A percentile compares a stretch with the other conserved stretches of the same genome.
These are phyloP conservation scores for Leucocoprinus birnbaumii DNA, from an alignment of 768 basidiomycete genomes.

Conservation along the genomic window DNA sequence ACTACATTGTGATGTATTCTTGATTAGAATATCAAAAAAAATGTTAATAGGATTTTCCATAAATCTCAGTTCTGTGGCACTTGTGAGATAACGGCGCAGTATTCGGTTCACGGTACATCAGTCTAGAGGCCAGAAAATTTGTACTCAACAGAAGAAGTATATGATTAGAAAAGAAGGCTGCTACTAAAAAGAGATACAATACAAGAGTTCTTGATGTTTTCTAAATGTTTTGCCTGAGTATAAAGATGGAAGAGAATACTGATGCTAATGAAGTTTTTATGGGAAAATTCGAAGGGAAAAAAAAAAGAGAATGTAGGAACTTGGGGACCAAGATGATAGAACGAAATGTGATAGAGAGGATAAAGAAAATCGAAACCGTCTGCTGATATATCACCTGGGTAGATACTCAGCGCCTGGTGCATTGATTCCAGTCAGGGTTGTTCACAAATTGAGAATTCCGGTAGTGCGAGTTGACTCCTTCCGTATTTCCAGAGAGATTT, in stretches of 20 bases:
- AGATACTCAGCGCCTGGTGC: slow-evolving; percentile 34
- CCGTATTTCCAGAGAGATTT: slow-evolving; percentile 15
- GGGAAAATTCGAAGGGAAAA: neutral
- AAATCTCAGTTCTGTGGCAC: no score
- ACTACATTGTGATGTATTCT: neutral
- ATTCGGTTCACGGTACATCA: neutral
- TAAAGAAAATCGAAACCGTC: neutral
- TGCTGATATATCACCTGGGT: neutral
- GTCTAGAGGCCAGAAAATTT: neutral
- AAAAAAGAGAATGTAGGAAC: neutral
- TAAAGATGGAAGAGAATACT: neutral
- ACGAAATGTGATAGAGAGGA: neutral
- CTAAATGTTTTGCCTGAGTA: slow-evolving; percentile 1
- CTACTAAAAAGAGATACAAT: slow-evolving; percentile 3
- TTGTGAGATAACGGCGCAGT: no score
- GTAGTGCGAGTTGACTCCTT: slow-evolving; percentile 19
- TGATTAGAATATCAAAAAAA: neutral
- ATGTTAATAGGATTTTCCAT: no score
- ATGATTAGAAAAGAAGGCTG: neutral
- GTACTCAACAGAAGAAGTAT: neutral
- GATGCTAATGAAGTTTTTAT: neutral
- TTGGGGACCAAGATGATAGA: neutral
- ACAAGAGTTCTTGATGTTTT: neutral
- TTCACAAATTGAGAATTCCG: slow-evolving; percentile 14
- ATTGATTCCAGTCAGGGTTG: slow-evolving; percentile 30